Base-by-base conservation (phyloP, 2,329 filamentous ascomycete species). In the Penicillium concentricum region DNA sequence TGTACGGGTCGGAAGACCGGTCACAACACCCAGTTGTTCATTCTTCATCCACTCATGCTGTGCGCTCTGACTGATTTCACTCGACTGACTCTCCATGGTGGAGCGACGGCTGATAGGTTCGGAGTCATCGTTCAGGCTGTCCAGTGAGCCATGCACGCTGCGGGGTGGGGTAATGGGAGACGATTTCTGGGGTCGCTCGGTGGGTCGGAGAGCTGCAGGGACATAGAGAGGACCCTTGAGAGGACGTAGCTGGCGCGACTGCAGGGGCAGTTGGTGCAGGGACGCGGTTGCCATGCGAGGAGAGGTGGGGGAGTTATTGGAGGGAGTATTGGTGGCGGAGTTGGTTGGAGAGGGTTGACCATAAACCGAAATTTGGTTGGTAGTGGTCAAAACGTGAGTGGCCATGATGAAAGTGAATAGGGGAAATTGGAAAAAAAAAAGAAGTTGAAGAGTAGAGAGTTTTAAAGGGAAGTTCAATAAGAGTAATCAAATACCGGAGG, bases 211-310 rank as follows among this genome's bases (percentile, higher is more conserved):
- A 8, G 82, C 85, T 12, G 85, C 85, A 24, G 85, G 85, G 22
- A 87, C 81, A 67, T 87, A 87, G 50, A 87, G 77, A 32, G 85
- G 84, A 22, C 80, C 79, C 70, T 86, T 85, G 47, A 80, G 80
- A 22, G 82, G 83, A 54, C 84, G 82, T 57, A 87, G 73, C 72
- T 86, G 83, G 59, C 81, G 81, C 24, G 78, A 78, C 59, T 82
- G 80, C 44, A 77, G 61, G 3, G 74, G 75, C 10, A 76, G 65
- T 49, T 69, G 69, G 58, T 74, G 69, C 16, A 73, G 62, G 0
- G 69, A 57, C n/a, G 72, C 67, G n/a, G 68, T 69, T n/a, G 70
- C 63, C 49, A 74, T 68, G 24, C 77, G 77, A 46, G 82, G 81
- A 7, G 81, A 80, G 18, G 79, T 79, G 22, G 82, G 82, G 30